These are phyloP conservation scores for Penicillium silybi DNA, from an alignment of 495 filamentous ascomycete genomes.

Conservation along the genomic window DNA sequence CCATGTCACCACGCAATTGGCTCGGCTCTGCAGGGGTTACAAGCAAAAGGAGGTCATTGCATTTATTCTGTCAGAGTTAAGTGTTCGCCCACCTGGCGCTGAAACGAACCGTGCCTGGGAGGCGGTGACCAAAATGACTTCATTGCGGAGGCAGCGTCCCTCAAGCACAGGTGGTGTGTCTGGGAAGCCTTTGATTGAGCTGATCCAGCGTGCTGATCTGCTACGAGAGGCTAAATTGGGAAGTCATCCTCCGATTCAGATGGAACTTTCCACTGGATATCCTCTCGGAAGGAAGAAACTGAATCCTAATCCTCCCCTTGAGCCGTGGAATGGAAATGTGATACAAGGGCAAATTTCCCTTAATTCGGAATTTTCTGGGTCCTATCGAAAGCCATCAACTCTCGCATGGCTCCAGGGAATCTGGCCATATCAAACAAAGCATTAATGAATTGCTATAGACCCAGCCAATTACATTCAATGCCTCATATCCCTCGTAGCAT, in stretches of 20 bases:
- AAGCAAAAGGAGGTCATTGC: background rate
- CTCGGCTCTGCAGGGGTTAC: background rate
- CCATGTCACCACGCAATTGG: slow-evolving; percentile 1
- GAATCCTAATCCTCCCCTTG: no score
- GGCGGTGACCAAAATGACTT: background rate
- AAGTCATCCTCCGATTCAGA: background rate
- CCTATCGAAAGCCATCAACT: background rate
- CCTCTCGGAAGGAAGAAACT: no score
- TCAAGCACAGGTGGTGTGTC: background rate
- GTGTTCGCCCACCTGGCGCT: background rate
- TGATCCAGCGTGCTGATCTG: background rate
- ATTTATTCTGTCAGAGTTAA: background rate
- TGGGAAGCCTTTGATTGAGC: background rate
- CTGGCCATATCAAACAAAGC: background rate
- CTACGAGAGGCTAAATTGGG: background rate
- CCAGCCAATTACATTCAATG: slow-evolving; percentile 17
- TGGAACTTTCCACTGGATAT: no score
- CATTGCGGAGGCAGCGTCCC: background rate
- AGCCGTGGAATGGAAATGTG: no score
- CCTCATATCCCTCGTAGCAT: slow-evolving; percentile 34
- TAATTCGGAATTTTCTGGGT: background rate
- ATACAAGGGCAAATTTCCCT: no score
- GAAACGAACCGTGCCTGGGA: background rate
- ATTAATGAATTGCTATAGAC: background rate
- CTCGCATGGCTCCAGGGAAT: background rate